Evolutionary conservation across 148 eudicot genomes (phyloP).

Genomic region (Cornus controversa): DNA sequence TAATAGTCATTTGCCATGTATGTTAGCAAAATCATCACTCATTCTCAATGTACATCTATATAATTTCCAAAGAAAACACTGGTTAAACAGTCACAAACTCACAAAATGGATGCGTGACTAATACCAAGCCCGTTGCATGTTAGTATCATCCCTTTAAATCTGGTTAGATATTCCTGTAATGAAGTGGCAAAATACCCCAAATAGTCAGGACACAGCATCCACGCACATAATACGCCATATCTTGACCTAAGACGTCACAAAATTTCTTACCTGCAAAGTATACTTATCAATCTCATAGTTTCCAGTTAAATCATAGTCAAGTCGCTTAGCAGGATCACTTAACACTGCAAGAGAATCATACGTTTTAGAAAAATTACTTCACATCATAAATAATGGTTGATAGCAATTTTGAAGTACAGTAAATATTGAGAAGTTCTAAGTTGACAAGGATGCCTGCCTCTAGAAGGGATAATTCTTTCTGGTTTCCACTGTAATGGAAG

Average conservation of each 20-base stretch:
- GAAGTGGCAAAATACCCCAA: neutral
- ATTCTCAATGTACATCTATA: neutral
- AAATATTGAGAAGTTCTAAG: neutral
- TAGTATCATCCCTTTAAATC: conserved; percentile 65
- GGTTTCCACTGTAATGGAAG: neutral
- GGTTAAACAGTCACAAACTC: conserved; percentile 5
- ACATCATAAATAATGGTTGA: neutral
- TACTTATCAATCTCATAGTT: conserved; percentile 56
- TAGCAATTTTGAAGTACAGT: no score
- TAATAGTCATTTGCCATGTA: neutral
- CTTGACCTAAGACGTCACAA: neutral
- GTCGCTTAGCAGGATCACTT: conserved; percentile 58
- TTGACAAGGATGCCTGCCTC: neutral
- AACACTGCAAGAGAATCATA: conserved; percentile 38
- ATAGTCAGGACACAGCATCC: conserved; percentile 4
- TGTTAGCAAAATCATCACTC: neutral
- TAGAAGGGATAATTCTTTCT: neutral
- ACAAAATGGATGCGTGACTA: conserved; percentile 45
- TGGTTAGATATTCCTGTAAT: conserved; percentile 58
- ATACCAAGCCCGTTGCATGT: conserved; percentile 69
- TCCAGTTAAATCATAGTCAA: conserved; percentile 58
- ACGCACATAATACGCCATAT: conserved; percentile 4
- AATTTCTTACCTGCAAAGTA: conserved; percentile 42
- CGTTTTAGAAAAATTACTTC: neutral
- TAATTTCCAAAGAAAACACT: neutral